Evolutionary conservation across 139 green algal genomes (phyloP).

Genomic region (Volvox reticuliferus): DNA sequence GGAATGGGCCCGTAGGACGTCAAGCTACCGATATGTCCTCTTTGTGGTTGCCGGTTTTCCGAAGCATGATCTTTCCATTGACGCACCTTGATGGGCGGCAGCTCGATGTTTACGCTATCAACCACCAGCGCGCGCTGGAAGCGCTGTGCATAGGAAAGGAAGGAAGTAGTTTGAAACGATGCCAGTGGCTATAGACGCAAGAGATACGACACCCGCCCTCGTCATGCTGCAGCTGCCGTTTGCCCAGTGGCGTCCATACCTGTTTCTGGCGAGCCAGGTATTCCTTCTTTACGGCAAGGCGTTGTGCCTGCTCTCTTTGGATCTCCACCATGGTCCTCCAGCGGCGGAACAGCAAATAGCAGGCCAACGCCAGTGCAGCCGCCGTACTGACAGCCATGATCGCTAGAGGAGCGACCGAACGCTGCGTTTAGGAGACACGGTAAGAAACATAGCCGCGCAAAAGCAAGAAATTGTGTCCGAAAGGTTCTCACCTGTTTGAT

Average conservation of each 20-base stretch:
- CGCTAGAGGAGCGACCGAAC: background rate
- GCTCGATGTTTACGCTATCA: constrained; percentile 32
- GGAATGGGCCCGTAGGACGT: too few relatives aligned
- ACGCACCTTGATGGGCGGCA: constrained; percentile 32
- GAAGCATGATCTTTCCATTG: background rate
- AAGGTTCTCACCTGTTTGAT: too few relatives aligned
- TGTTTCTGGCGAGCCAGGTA: constrained; percentile 23
- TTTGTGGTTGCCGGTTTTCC: too few relatives aligned
- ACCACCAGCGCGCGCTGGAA: constrained; percentile 22
- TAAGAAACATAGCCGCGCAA: background rate
- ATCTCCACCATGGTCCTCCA: background rate
- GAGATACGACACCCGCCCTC: background rate
- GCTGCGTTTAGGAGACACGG: background rate
- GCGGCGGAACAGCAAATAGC: background rate
- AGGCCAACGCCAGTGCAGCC: background rate
- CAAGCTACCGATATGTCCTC: background rate
- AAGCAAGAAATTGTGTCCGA: background rate
- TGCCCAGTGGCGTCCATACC: background rate
- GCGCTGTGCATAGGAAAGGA: background rate
- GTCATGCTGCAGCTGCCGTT: background rate
- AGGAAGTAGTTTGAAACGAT: background rate
- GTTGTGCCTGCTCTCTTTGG: background rate
- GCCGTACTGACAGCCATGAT: background rate
- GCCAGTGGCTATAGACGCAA: background rate
- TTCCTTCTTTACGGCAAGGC: background rate